Conservation (phyloP, 2,329 filamentous ascomycete species). For the Simplicillium aogashimaense region DNA sequence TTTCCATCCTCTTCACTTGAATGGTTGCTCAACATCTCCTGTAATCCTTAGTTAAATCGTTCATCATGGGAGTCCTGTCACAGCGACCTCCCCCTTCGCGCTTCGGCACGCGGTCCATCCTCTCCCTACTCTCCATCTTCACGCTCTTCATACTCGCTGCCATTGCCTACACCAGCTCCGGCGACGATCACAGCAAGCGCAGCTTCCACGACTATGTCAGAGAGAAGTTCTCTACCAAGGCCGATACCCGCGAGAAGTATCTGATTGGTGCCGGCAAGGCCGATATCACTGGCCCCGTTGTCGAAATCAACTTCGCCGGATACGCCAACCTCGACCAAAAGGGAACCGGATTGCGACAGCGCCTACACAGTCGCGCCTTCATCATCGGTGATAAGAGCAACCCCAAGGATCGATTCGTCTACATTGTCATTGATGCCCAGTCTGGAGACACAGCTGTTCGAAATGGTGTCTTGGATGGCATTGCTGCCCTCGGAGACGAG, state of each 20-base stretch:
- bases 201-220: constrained; percentile 3
- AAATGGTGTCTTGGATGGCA: constrained; percentile 72
- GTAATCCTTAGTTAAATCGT: not conserved
- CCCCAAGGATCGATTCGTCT: constrained; percentile 67
- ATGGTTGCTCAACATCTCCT: not conserved
- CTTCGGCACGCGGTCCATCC: constrained; percentile 1
- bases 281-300: constrained; percentile 63
- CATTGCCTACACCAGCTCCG: constrained; percentile 2
- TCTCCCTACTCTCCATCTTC: constrained; percentile 4
- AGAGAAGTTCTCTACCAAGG: constrained; percentile 2
- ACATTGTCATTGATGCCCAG: constrained; percentile 78
- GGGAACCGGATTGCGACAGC: constrained; percentile 76
- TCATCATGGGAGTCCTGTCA: not conserved
- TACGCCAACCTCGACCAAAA: constrained; percentile 81
- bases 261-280: constrained; percentile 47
- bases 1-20: too few relatives aligned
- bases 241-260: constrained; percentile 22
- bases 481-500: constrained; percentile 57
- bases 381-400: constrained; percentile 63
- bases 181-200: constrained; percentile 2
- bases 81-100: not conserved
- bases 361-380: constrained; percentile 82
- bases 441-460: constrained; percentile 84
- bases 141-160: constrained; percentile 6
- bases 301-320: constrained; percentile 84